Evolutionary conservation across 495 filamentous ascomycete genomes (phyloP), one percentile per base, ranked within the genome.

Genomic region (Monascus purpureus): DNA sequence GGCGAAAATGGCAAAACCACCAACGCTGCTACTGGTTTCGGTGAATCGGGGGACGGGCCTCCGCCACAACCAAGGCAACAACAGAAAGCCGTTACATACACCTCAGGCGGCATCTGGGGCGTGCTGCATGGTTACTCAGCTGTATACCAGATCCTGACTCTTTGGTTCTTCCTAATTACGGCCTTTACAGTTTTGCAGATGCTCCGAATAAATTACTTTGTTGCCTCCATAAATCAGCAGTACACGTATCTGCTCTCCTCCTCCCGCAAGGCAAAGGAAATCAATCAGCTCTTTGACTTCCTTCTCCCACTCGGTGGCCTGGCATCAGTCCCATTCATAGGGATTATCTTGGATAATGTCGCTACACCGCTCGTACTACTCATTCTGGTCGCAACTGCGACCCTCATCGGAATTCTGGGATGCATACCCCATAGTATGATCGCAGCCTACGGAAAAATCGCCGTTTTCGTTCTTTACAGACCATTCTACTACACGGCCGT

Each of bases 201-300:
- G 87, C 76, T 80, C 1, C 75, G 88, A 8, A 95, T 95, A 61
- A 96, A 96, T 56, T 97, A 85, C 66, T 97, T 97, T 45, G 83
- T 97, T 18, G 86, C 90, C 1, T 90, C 90, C 2, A 74, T 97
- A 38, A 73, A 78, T 13, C 64, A 75, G 6, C 90, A 97, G 50
- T 95, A 95, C 56, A 68, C 73, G 24, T 75, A 74, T 45, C 66
- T 97, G 7, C 68, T 97, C n/a, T 53, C 53, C 15, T 68, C 67
- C 6, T 55, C 57, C 30, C 45, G 49, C 0, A 62, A 65, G 25
- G 81, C 87, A 0, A 61, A 71, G 6, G 52, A 67, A 25, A 60
- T 96, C 45, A 96, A 94, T 55, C 59, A 74, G 23, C 73, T 82
- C 53, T 96, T 97, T 56, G 88, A 96, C 50, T 56, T 93, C 22